Base-by-base conservation (phyloP, 192 early-diverging fungal genomes). In the Backusella morwellensis region DNA sequence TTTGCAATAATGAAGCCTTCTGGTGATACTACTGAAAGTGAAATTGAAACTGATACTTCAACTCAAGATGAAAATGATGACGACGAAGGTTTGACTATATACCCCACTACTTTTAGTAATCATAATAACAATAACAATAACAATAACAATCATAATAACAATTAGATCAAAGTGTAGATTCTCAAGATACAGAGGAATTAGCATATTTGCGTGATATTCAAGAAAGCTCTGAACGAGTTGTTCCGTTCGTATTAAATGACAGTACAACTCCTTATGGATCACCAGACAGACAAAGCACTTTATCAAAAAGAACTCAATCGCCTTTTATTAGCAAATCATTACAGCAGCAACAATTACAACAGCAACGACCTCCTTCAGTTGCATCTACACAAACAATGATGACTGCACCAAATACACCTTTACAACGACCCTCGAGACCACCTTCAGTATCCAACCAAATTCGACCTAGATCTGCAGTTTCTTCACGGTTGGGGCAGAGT, bases 181-280 rank as follows among this genome's bases (percentile, higher is more conserved):
- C 56, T 12, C 11, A 70, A 70, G 76, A 79, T 70, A 76, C 38
- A 35, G 82, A 83, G 41, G 82, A 83, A 66, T 47, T 73, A 67
- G 78, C 75, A 9, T 83, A 83, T 77, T 70, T 83, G 34, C 40
- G 52, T n/a, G 80, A 81, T 44, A 70, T 81, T 42, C 72, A 81
- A 72, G 42, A 67, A 29, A 41, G 15, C 17, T 41, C 56, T 29
- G 56, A 63, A 1, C 8, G 56, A 63, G 56, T 63, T 63, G 56
- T 63, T 63, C 56, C 56, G 12, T 63, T 63, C 7, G 56, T 63
- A 29, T 9, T 63, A 26, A 63, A 26, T 26, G 56, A 63, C 23
- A 63, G 4, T 63, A 63, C 56, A 12, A 63, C 56, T 9, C 56
- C 56, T 63, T 29, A 63, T 63, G 56, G 56, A 26, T 47, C 70